Evolutionary conservation across 495 filamentous ascomycete genomes (phyloP).

Genomic region (Penicillium parvum): DNA sequence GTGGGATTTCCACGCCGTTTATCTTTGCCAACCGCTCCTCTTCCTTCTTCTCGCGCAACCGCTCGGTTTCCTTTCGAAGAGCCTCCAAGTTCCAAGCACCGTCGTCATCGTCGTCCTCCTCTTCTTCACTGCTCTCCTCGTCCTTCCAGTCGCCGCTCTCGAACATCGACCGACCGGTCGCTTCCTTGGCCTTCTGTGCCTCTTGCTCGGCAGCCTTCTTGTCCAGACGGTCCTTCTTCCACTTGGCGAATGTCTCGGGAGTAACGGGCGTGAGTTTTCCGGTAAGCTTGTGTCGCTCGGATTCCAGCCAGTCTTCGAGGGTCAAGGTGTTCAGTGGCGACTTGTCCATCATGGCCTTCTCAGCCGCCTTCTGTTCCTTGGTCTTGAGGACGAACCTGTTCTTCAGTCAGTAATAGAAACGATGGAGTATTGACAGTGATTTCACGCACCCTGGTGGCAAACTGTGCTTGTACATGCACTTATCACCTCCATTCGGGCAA

Average conservation of each 20-base stretch:
- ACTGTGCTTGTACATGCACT: constrained; percentile 98
- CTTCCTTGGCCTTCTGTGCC: constrained; percentile 85
- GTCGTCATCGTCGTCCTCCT: constrained; percentile 51
- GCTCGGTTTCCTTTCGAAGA: constrained; percentile 65
- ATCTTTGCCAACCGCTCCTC: constrained; percentile 40
- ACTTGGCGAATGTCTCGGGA: constrained; percentile 83
- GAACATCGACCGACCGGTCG: constrained; percentile 89
- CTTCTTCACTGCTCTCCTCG: constrained; percentile 59
- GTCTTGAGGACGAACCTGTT: constrained; percentile 91
- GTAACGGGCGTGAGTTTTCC: constrained; percentile 91
- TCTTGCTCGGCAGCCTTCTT: constrained; percentile 95
- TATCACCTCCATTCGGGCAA: constrained; percentile 94
- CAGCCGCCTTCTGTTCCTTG: constrained; percentile 90
- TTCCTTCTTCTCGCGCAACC: constrained; percentile 44
- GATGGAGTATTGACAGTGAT: background rate
- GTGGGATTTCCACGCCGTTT: constrained; percentile 25
- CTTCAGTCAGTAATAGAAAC: too few species aligned
- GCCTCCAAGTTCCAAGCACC: constrained; percentile 75
- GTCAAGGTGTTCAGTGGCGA: constrained; percentile 91
- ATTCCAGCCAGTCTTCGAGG: constrained; percentile 95
- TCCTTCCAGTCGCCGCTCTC: constrained; percentile 90
- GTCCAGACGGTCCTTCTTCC: constrained; percentile 89
- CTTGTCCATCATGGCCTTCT: constrained; percentile 97
- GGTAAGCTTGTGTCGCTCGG: constrained; percentile 86
- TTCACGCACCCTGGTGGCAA: constrained; percentile 79